Base-by-base conservation (phyloP, 1,139 yeast genomes). In the Protomyces arabidopsidicola region DNA sequence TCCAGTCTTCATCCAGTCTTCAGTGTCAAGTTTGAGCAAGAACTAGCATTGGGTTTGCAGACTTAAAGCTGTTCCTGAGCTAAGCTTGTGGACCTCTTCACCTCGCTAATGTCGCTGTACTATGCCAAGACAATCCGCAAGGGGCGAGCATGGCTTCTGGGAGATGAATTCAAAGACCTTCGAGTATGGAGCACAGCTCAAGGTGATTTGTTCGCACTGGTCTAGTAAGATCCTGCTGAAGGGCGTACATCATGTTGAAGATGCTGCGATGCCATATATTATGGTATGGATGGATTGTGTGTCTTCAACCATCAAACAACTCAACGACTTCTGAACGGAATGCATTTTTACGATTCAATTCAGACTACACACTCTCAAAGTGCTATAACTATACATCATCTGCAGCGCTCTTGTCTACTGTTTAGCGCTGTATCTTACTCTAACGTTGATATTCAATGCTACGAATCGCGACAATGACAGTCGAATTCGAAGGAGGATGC, bases 251-350 rank as follows among this genome's bases (percentile, higher is more conserved):
- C 76, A 86, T 6, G 83, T 74, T 62, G 89, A 84, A 66, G 93
- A 87, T 70, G 86, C 87, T 4, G 75, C 84, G 48, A 72, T 74
- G 69, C 91, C 1, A 83, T 84, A 18, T 84, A 86, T 69, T 71
- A 77, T 68, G 88, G 88, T 0, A 79, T 84, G 24, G 82, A 83
- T 56, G 93, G 88, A 24, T 83, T 87, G 54, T 86, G 87, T 12
- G 75, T 87, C 64, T 86, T 90, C 22, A 87, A 87, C 72, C 93
- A 87, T n/a, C n/a, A n/a, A n/a, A n/a, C n/a, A n/a, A n/a, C n/a
- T n/a, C n/a, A n/a, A n/a, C n/a, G n/a, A n/a, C n/a, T n/a, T n/a
- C n/a, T n/a, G n/a, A n/a, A n/a, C n/a, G n/a, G n/a, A n/a, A n/a
- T n/a, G n/a, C n/a, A n/a, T n/a, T n/a, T n/a, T n/a, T n/a, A n/a